A percentile compares a stretch with the other conserved stretches of the same genome.
Conservation (phyloP, 345 rosid species). For the Eucalyptus caleyi region DNA sequence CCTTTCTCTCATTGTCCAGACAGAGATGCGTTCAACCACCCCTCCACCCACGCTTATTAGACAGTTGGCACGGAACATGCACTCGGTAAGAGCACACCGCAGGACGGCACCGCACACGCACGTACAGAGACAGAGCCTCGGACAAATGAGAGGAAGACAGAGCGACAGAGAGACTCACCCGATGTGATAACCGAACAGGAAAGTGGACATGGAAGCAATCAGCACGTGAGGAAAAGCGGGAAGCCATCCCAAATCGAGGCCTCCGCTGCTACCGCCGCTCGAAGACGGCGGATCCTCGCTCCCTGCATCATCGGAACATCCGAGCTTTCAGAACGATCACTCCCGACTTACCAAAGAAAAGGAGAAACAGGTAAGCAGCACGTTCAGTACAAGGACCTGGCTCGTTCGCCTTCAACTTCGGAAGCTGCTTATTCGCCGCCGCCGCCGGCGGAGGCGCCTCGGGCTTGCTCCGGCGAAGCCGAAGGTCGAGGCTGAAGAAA, state of each 20-base stretch:
- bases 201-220: conserved; percentile 65
- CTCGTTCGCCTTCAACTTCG: background rate
- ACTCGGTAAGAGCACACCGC: background rate
- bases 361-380: background rate
- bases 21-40: background rate
- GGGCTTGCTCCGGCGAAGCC: conserved; percentile 1
- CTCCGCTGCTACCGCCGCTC: conserved; percentile 1
- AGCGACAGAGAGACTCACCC: conserved; percentile 17
- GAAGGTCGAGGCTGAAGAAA: background rate
- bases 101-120: background rate
- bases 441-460: background rate
- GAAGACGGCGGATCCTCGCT: conserved; percentile 1
- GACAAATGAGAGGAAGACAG: background rate
- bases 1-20: background rate
- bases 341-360: background rate
- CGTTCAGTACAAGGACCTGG: conserved; percentile 7
- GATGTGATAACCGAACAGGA: conserved; percentile 79
- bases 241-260: conserved; percentile 47
- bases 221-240: conserved; percentile 61
- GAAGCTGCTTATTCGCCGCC: conserved; percentile 13
- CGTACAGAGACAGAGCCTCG: background rate
- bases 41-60: background rate
- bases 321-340: background rate
- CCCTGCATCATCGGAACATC: conserved; percentile 1
- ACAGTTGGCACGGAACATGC: background rate